Conservation (phyloP, 2,329 filamentous ascomycete species). For the Fusarium heterosporum region DNA sequence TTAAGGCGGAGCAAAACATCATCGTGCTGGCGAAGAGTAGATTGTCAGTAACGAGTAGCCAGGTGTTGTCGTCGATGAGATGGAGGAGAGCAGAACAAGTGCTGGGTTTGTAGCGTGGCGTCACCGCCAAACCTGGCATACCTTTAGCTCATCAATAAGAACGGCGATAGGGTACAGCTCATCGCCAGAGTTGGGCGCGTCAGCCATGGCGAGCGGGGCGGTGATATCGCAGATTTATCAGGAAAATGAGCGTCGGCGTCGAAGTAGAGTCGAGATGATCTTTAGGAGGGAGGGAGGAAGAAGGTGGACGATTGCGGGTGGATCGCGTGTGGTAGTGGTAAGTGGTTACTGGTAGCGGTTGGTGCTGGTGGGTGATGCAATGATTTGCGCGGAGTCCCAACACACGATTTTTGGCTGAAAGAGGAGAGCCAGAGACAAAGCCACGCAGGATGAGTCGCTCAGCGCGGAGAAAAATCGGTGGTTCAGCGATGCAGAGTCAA, state of each 20-base stretch:
- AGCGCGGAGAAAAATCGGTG: constrained; percentile 31
- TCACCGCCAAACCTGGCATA: constrained; percentile 59
- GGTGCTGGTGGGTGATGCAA: constrained; percentile 48
- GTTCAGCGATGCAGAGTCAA: constrained; percentile 27
- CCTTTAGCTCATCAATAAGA: constrained; percentile 99
- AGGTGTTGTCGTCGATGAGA: constrained; percentile 38
- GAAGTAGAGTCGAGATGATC: constrained; percentile 38
- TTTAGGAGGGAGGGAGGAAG: constrained; percentile 38
- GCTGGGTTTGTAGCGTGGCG: constrained; percentile 36
- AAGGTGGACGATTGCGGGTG: constrained; percentile 44
- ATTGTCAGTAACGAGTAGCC: constrained; percentile 41
- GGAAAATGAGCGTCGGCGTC: constrained; percentile 38
- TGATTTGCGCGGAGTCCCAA: constrained; percentile 50
- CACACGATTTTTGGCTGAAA: constrained; percentile 47
- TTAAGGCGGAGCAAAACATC: constrained; percentile 98
- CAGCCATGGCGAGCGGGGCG: constrained; percentile 76
- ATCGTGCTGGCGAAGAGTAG: constrained; percentile 77
- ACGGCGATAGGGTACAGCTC: constrained; percentile 99
- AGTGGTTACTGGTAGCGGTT: background rate
- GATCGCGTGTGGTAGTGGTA: constrained; percentile 45
- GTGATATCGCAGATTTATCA: constrained; percentile 50
- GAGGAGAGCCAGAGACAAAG: constrained; percentile 28
- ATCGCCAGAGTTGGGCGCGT: constrained; percentile 91
- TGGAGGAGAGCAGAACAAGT: constrained; percentile 22
- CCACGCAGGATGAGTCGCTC: constrained; percentile 19